Conservation (phyloP, 2,329 filamentous ascomycete genomes). For the Emericellopsis atlantica region DNA sequence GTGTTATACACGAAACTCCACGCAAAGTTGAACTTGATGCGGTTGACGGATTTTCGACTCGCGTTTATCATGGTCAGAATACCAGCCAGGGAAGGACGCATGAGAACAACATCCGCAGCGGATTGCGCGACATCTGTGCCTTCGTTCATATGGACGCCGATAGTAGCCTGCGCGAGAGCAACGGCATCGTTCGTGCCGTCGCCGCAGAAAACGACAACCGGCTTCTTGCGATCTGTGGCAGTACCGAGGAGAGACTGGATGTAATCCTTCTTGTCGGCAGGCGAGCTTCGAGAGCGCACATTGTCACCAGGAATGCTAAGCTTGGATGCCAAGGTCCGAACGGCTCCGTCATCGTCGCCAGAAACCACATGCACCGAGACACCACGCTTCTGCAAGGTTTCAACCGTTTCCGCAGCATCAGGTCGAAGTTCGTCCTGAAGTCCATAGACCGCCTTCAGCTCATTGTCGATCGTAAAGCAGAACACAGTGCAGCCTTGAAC, state of each 20-base stretch:
- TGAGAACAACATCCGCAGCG: slow-evolving; percentile 45
- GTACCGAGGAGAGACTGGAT: slow-evolving; percentile 21
- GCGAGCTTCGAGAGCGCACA: slow-evolving; percentile 27
- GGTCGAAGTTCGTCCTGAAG: slow-evolving; percentile 32
- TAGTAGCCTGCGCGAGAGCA: slow-evolving; percentile 44
- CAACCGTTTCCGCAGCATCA: slow-evolving; percentile 24
- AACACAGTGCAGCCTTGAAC: slow-evolving; percentile 27
- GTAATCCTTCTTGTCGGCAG: slow-evolving; percentile 32
- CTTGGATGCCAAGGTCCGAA: slow-evolving; percentile 22
- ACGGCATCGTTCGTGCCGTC: slow-evolving; percentile 54
- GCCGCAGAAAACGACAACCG: slow-evolving; percentile 41
- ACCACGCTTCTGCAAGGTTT: slow-evolving; percentile 19
- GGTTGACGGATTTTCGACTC: slow-evolving; percentile 17
- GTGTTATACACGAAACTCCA: slow-evolving; percentile 53
- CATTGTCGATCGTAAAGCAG: slow-evolving; percentile 27
- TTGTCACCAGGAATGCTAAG: slow-evolving; percentile 24
- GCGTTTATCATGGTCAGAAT: slow-evolving; percentile 39
- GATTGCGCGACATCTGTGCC: slow-evolving; percentile 38
- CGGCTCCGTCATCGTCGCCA: slow-evolving; percentile 39
- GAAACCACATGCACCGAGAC: slow-evolving; percentile 35
- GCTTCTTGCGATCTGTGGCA: slow-evolving; percentile 5
- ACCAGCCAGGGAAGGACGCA: slow-evolving; percentile 34
- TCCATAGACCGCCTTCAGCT: slow-evolving; percentile 26
- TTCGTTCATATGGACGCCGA: slow-evolving; percentile 45
- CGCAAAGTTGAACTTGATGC: slow-evolving; percentile 47